A percentile compares a stretch with the other conserved stretches of the same genome.
These are phyloP conservation scores for Terana coerulea DNA, from an alignment of 768 basidiomycete genomes.

Conservation along the genomic window DNA sequence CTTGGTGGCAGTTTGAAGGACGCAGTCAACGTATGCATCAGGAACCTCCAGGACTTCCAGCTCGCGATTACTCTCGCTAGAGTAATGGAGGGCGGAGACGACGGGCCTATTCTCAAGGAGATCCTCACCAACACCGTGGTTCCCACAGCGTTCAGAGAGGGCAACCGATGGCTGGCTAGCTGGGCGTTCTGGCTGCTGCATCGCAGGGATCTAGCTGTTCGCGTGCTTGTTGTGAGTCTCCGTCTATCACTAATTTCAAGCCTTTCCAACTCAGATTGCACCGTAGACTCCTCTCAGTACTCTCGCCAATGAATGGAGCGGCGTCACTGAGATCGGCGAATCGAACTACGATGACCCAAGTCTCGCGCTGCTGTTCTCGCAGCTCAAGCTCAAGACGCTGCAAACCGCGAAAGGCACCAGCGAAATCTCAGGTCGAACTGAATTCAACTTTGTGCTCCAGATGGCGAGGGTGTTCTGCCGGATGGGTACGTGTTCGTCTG, in stretches of 20 bases:
- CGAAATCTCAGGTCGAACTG: slow-evolving; percentile 81
- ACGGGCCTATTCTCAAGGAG: slow-evolving; percentile 69
- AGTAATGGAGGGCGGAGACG: slow-evolving; percentile 75
- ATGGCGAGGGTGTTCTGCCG: slow-evolving; percentile 90
- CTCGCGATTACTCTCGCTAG: slow-evolving; percentile 86
- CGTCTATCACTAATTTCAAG: neutral
- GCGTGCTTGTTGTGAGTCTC: slow-evolving; percentile 74
- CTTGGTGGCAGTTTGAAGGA: slow-evolving; percentile 87
- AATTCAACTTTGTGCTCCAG: slow-evolving; percentile 95
- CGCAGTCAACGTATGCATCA: slow-evolving; percentile 86
- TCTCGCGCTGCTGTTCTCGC: slow-evolving; percentile 84
- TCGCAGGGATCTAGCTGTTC: slow-evolving; percentile 83
- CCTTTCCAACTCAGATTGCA: too few species aligned
- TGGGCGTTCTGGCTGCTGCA: slow-evolving; percentile 98
- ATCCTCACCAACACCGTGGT: slow-evolving; percentile 75
- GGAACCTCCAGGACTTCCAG: slow-evolving; percentile 86
- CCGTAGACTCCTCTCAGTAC: slow-evolving; percentile 80
- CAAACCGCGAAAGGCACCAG: slow-evolving; percentile 92
- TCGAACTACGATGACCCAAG: slow-evolving; percentile 94
- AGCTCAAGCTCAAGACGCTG: slow-evolving; percentile 84
- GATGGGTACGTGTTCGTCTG: slow-evolving; percentile 67
- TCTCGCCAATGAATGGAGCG: slow-evolving; percentile 54
- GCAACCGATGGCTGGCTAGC: slow-evolving; percentile 90
- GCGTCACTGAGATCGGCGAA: slow-evolving; percentile 66
- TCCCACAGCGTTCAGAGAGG: slow-evolving; percentile 79